Base-by-base conservation (phyloP, 139 green algal genomes). In the Coelastrella sp. region DNA sequence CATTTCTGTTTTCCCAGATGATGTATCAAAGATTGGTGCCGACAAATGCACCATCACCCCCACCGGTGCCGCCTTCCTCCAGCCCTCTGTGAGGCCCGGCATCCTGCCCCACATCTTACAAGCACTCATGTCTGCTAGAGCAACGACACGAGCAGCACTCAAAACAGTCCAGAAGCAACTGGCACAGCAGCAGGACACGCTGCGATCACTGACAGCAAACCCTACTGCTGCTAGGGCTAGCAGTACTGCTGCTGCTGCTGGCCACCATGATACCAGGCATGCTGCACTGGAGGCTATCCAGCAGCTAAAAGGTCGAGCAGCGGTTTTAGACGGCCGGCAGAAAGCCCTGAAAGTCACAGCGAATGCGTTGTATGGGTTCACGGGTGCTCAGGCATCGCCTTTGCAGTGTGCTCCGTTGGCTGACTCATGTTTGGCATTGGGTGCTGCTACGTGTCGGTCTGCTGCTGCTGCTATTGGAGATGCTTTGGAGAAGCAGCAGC, bases 291-390 rank as follows among this genome's bases (percentile, higher is more conserved):
- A 68, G 56, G 4, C 7, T 23, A n/a, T 58, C 13, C 60, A 57
- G 77, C 88, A 56, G 17, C 60, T 90, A 17, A 20, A 20, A 5
- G 78, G 74, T 23, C 47, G 56, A 20, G 58, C 80, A 22, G 93
- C 77, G 0, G 95, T 98, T 66, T 86, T 98, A 75, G 96, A 98
- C 58, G 92, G 87, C 0, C 91, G 96, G 2, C 96, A 98, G 91
- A 97, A 97, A 82, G 97, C 97, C 4, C 93, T 98, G 54, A 98
- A 98, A 92, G 71, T 99, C 7, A 96, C 92, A 3, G 94, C 96
- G n/a, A 98, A 98, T 64, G 96, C 96, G 2, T 90, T 98, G 65
- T 76, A 88, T n/a, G 86, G 89, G 56, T 92, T 92, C 84, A 90
- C 90, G 19, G 95, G 94, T 74, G 93, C 96, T 0, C 86, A 92